Evolutionary conservation across 495 filamentous ascomycete species (phyloP).

Genomic region (Penicillium cataractarum): DNA sequence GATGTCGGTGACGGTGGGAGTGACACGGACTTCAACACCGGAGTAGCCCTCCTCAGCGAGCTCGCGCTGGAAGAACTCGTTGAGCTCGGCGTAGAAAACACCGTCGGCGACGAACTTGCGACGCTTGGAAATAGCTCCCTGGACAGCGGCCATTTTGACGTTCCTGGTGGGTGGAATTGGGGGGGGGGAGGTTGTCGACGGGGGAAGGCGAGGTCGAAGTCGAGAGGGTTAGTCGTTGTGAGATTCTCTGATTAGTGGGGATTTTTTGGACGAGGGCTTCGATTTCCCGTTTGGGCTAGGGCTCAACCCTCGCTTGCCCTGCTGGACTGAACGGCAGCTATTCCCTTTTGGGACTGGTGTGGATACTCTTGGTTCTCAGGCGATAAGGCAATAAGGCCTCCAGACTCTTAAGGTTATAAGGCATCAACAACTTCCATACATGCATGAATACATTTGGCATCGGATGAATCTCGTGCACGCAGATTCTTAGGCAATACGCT

Average conservation of each 20-base stretch:
- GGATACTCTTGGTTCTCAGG: neutral
- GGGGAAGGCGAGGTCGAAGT: constrained; percentile 41
- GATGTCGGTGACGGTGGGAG: constrained; percentile 99
- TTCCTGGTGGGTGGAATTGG: constrained; percentile 41
- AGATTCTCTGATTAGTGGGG: constrained; percentile 45
- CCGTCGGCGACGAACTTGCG: constrained; percentile 99
- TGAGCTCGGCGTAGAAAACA: constrained; percentile 99
- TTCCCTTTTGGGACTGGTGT: constrained; percentile 26
- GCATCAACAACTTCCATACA: constrained; percentile 13
- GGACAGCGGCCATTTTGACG: constrained; percentile 67
- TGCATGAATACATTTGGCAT: neutral
- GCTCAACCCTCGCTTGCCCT: constrained; percentile 50
- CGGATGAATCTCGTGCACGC: neutral
- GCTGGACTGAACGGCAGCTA: constrained; percentile 24
- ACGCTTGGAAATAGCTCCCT: constrained; percentile 88
- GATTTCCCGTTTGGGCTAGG: constrained; percentile 41
- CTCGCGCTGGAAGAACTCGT: constrained; percentile 99
- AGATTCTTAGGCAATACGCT: neutral
- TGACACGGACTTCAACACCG: constrained; percentile 99
- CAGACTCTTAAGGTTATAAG: constrained; percentile 19
- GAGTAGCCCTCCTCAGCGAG: constrained; percentile 99
- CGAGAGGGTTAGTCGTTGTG: constrained; percentile 34
- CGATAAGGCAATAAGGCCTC: neutral
- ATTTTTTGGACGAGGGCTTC: constrained; percentile 47
- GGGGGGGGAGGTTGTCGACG: constrained; percentile 41